Evolutionary conservation across 108 stramenopile genomes (phyloP), one percentile per base, ranked within the genome.

Genomic region (Fragilaria crotonensis): DNA sequence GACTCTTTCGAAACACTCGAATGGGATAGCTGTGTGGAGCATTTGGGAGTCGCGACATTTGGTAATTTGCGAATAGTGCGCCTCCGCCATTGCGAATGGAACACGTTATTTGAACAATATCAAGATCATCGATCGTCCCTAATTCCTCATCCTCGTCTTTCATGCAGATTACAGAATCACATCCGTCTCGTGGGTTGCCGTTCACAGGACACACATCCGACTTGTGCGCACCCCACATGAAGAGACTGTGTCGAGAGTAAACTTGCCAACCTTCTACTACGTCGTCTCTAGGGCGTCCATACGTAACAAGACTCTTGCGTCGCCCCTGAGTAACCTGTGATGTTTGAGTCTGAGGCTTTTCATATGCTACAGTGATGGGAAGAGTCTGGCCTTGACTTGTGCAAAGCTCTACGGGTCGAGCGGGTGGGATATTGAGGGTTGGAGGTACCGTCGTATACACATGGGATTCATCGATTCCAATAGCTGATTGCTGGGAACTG

Each of bases 201-300:
- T 26, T 52, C 25, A 52, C 3, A 52, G 3, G 1, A 21, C 2
- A 22, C 2, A 25, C 17, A 25, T 52, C 51, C 26, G 51, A 52
- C 4, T 25, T 52, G 25, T 52, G 51, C 26, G 51, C 51, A 18
- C 51, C 51, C 3, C 21, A 22, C 25, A 25, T 18, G 26, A 52
- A 26, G 18, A 52, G 25, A 21, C 18, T 25, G 23, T 25, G 51
- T 26, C 51, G 51, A 3, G 51, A 52, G 51, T 52, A 52, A 17
- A 52, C 23, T 18, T 22, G 21, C 25, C 18, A 25, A 1, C 51
- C 51, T 52, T 52, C 51, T 25, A 52, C 26, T 25, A 52, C 51
- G 2, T 52, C 51, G 21, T 21, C 3, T 3, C 51, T 18, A 21
- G 51, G 51, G 26, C 26, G 51, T 25, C 51, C 51, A 25, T 25